These are phyloP conservation scores for Gryganskiella cystojenkinii DNA, from an alignment of 192 early-diverging fungal genomes.

Conservation along the genomic window DNA sequence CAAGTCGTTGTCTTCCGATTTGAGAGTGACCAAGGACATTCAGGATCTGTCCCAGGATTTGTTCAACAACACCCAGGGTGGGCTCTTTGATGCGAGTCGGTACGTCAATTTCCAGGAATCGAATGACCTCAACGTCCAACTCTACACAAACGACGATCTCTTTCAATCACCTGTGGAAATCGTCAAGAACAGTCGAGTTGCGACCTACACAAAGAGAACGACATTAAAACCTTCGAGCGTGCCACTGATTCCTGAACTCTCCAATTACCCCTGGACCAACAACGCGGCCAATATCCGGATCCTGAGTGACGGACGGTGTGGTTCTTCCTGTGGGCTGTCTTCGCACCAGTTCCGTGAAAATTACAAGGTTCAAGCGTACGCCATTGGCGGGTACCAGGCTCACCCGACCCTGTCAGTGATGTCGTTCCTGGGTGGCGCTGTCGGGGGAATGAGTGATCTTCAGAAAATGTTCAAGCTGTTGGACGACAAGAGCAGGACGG, in stretches of 20 bases:
- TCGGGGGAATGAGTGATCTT: too few relatives aligned
- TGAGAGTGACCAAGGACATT: conserved; percentile 4
- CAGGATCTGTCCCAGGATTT: conserved; percentile 6
- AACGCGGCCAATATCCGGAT: conserved; percentile 6
- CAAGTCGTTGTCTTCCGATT: neutral
- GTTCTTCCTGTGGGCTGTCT: conserved; percentile 8
- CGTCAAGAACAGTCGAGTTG: neutral
- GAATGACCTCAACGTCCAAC: neutral
- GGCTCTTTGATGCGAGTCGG: conserved; percentile 1
- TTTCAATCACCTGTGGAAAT: neutral
- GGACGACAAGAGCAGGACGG: neutral
- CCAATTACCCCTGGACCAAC: conserved; percentile 19
- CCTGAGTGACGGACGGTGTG: conserved; percentile 8
- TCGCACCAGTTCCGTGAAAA: conserved; percentile 1
- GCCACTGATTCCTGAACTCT: neutral
- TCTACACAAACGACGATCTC: conserved; percentile 11
- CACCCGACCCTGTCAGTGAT: conserved; percentile 18
- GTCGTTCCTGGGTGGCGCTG: neutral
- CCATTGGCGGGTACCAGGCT: neutral
- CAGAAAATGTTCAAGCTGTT: conserved; percentile 1
- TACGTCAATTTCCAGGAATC: neutral
- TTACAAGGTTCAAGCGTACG: conserved; percentile 14
- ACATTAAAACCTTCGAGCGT: neutral
- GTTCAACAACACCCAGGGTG: conserved; percentile 4
- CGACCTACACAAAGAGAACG: conserved; percentile 1